phyloP scores from a whole-genome alignment of 2,329 filamentous ascomycete species.

The Stemphylium lycopersici region DNA sequence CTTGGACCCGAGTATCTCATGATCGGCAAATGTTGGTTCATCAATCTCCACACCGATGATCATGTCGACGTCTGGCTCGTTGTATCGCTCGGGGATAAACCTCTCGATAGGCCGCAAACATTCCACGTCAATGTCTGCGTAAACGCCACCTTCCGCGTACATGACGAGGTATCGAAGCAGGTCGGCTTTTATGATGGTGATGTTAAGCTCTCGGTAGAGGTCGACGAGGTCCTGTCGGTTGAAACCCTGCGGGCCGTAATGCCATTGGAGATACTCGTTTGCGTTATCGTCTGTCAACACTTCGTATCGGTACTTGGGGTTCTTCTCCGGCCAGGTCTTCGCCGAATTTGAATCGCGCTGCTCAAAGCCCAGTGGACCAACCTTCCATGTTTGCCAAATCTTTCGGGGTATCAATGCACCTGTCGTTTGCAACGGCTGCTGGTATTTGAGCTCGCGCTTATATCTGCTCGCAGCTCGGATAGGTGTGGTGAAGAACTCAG shows the following conservation, averaged over 20 bases:
- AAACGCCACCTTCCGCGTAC: slow-evolving; percentile 69
- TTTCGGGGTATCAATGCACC: slow-evolving; percentile 63
- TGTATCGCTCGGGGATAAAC: slow-evolving; percentile 69
- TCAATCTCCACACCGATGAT: slow-evolving; percentile 75
- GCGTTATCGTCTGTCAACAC: slow-evolving; percentile 73
- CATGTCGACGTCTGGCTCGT: slow-evolving; percentile 70
- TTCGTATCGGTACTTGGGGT: slow-evolving; percentile 70
- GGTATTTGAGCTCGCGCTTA: slow-evolving; percentile 44
- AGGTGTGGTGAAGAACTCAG: slow-evolving; percentile 42
- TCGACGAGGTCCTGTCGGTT: slow-evolving; percentile 63
- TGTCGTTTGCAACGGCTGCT: slow-evolving; percentile 36
- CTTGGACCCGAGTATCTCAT: slow-evolving; percentile 71
- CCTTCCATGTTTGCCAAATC: slow-evolving; percentile 81
- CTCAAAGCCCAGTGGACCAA: slow-evolving; percentile 70
- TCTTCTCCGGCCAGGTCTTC: slow-evolving; percentile 69
- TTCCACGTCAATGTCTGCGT: slow-evolving; percentile 66
- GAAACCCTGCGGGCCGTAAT: slow-evolving; percentile 69
- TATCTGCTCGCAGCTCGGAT: slow-evolving; percentile 43
- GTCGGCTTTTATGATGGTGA: slow-evolving; percentile 71
- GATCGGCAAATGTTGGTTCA: slow-evolving; percentile 67
- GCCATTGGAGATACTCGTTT: slow-evolving; percentile 69
- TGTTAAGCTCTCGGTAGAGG: slow-evolving; percentile 43
- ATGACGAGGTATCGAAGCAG: slow-evolving; percentile 70
- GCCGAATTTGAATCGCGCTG: slow-evolving; percentile 66
- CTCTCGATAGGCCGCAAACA: slow-evolving; percentile 59